A percentile compares a stretch with the other conserved stretches of the same genome.
phyloP scores from a whole-genome alignment of 208 protist genomes.

The Trypanosoma mega region DNA sequence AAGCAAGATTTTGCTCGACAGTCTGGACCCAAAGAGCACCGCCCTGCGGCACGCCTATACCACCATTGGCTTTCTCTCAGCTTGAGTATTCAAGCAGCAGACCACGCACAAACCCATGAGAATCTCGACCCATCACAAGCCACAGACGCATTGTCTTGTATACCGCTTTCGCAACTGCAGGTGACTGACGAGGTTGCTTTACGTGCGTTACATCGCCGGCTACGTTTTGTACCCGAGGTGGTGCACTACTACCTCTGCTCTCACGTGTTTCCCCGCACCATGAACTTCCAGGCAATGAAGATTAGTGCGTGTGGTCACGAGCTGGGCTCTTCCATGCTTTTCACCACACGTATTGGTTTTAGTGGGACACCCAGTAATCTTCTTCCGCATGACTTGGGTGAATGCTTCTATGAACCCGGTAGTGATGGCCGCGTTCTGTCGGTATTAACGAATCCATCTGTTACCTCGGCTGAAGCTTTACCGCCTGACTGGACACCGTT shows the following conservation, averaged over 20 bases:
- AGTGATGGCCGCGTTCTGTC: constrained; percentile 92
- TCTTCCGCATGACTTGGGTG: constrained; percentile 92
- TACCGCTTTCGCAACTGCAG: constrained; percentile 89
- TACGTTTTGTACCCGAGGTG: constrained; percentile 75
- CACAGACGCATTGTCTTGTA: constrained; percentile 38
- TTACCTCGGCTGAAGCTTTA: constrained; percentile 65
- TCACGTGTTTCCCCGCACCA: constrained; percentile 82
- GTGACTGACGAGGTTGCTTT: constrained; percentile 69
- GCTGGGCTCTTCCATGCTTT: constrained; percentile 93
- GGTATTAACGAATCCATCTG: constrained; percentile 84
- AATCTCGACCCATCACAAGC: too few relatives aligned
- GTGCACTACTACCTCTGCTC: constrained; percentile 88
- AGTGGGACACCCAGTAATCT: constrained; percentile 94
- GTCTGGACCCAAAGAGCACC: constrained; percentile 84
- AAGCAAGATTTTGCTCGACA: constrained; percentile 86
- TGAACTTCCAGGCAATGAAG: constrained; percentile 92
- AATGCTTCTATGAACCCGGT: constrained; percentile 93
- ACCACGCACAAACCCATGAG: too few relatives aligned
- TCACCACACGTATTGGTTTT: constrained; percentile 92
- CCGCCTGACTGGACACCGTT: constrained; percentile 87
- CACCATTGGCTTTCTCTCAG: constrained; percentile 73
- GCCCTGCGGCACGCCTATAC: constrained; percentile 80
- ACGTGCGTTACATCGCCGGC: constrained; percentile 47
- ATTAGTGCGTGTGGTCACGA: constrained; percentile 95
- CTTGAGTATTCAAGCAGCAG: too few relatives aligned